Conservation (phyloP, 331 rosid genomes). For the Malus hybrid region DNA sequence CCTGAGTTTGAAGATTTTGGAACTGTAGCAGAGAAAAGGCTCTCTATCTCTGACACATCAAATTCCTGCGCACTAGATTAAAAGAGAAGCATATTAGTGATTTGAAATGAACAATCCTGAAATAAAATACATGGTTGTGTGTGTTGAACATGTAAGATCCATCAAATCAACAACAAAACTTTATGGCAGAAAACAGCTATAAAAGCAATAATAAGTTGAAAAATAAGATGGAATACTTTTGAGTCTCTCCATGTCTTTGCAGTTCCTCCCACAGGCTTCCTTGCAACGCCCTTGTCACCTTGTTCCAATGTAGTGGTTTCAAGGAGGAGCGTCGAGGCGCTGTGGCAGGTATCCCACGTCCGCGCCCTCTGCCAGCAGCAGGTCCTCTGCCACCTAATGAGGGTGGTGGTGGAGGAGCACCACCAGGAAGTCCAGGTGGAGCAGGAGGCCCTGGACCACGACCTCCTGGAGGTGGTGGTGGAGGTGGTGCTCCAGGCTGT, state of each 20-base stretch:
- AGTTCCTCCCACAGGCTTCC: constrained; percentile 99
- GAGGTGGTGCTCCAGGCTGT: constrained; percentile 32
- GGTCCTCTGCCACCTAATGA: constrained; percentile 3
- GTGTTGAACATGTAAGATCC: neutral
- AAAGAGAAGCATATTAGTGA: constrained; percentile 21
- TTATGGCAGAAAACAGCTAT: neutral
- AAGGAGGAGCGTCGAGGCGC: constrained; percentile 69
- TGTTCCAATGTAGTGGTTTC: constrained; percentile 96
- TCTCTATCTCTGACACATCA: constrained; percentile 89
- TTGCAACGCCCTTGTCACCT: constrained; percentile 87
- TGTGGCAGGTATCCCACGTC: constrained; percentile 54
- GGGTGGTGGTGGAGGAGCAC: constrained; percentile 71
- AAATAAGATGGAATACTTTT: constrained; percentile 36
- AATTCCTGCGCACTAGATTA: constrained; percentile 80
- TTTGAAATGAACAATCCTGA: constrained; percentile 12
- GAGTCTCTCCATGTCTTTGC: constrained; percentile 78
- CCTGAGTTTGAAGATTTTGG: constrained; percentile 68
- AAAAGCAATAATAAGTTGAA: neutral
- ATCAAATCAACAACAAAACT: neutral
- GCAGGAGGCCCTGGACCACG: constrained; percentile 43
- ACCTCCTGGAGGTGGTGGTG: constrained; percentile 54
- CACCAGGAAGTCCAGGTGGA: constrained; percentile 69
- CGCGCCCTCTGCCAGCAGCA: constrained; percentile 97
- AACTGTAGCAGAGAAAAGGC: constrained; percentile 82
- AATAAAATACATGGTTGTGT: neutral